Evolutionary conservation across 2,329 filamentous ascomycete genomes (phyloP).

Genomic region (Xylaria sp.): DNA sequence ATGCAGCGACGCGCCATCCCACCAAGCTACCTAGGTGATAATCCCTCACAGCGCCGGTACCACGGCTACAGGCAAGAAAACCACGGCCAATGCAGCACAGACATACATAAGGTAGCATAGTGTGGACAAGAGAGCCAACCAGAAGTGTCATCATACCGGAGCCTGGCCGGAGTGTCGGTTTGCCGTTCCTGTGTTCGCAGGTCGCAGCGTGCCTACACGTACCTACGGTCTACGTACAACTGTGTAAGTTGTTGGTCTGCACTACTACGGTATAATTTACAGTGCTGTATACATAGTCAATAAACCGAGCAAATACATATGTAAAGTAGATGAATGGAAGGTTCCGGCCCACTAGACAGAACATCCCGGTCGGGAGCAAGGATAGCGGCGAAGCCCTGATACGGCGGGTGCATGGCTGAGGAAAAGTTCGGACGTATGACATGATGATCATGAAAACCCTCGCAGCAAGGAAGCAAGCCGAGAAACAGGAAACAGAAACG

Average conservation of each 20-base stretch:
- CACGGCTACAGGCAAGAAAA: constrained; percentile 9
- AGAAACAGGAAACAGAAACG: background rate
- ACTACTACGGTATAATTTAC: background rate
- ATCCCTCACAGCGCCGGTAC: constrained; percentile 11
- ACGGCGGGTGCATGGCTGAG: constrained; percentile 20
- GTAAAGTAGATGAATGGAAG: background rate
- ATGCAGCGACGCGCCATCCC: constrained; percentile 12
- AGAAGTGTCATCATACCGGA: constrained; percentile 4
- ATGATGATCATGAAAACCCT: constrained; percentile 5
- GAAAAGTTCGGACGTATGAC: constrained; percentile 14
- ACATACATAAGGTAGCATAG: background rate
- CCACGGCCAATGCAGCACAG: constrained; percentile 4
- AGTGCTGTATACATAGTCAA: background rate
- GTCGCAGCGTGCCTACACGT: background rate
- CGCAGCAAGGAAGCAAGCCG: background rate
- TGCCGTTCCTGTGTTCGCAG: background rate
- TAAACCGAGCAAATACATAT: background rate
- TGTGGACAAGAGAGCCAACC: background rate
- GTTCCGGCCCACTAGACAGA: constrained; percentile 32
- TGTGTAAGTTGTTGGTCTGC: too few relatives aligned
- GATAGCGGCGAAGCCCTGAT: constrained; percentile 25
- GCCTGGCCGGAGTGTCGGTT: constrained; percentile 1
- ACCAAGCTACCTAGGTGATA: background rate
- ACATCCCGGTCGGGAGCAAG: constrained; percentile 34
- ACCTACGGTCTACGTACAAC: too few relatives aligned